These are phyloP conservation scores for Calocera cornea DNA, from an alignment of 768 basidiomycete species.

Conservation along the genomic window DNA sequence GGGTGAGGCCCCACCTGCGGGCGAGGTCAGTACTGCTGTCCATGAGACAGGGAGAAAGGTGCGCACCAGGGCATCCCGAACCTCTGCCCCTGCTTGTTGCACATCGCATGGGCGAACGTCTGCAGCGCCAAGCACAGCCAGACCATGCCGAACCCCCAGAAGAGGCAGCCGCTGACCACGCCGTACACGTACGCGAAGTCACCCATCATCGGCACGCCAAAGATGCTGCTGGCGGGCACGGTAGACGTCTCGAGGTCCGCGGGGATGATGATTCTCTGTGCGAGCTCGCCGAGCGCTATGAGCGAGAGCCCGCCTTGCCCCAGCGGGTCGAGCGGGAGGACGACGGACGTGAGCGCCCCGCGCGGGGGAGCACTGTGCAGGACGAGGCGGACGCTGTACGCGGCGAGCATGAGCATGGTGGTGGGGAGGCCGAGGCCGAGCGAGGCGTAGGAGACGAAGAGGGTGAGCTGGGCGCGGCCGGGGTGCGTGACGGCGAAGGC, in stretches of 20 bases:
- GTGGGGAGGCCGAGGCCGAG: conserved; percentile 22
- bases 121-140: background rate
- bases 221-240: background rate
- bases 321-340: conserved; percentile 26
- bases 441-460: conserved; percentile 40
- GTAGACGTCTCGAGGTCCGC: background rate
- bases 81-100: background rate
- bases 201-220: background rate
- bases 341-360: conserved; percentile 16
- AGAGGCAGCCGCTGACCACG: background rate
- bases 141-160: background rate
- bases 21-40: background rate
- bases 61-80: conserved; percentile 2
- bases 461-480: conserved; percentile 40
- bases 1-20: background rate
- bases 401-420: conserved; percentile 9
- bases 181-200: background rate
- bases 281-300: conserved; percentile 8
- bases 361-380: conserved; percentile 12
- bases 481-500: conserved; percentile 36
- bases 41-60: background rate
- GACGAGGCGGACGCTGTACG: conserved; percentile 12
- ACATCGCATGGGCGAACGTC: background rate
- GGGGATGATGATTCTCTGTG: background rate
- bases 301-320: conserved; percentile 24